Base-by-base conservation (phyloP, 139 green algal species). In the Diplosphaera chodatii region DNA sequence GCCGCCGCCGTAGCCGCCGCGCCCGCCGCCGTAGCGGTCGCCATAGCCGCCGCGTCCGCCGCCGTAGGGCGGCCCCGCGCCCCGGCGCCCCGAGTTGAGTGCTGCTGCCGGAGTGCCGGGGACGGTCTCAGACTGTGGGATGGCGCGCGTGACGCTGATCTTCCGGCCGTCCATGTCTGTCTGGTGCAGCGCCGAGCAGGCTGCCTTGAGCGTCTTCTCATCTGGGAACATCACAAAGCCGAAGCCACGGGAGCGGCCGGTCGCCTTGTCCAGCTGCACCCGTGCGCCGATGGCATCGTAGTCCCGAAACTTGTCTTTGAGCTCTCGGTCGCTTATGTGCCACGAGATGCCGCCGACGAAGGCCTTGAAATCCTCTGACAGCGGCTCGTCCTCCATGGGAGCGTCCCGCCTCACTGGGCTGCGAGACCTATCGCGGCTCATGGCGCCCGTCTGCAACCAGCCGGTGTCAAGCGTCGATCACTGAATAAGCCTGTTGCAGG, bases 151-250 rank as follows among this genome's bases (percentile, higher is more conserved):
- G 1, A 93, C 88, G 0, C 82, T 90, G 28, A 96, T 94, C 18
- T 75, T 80, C 29, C 90, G 83, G 2, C 85, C 88, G 5, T 93
- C 86, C 22, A 96, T 67, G 62, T 96, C 85, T 30, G 78, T 84
- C 40, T 87, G 79, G 73, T 96, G 89, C 82, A 94, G 80, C 37
- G 82, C 69, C 2, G 74, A 71, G n/a, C 93, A 85, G 18, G 89
- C 86, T 1, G 85, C 78, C 63, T 91, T 78, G 55, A 84, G 76
- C 34, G 67, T 70, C 72, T 85, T 74, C 56, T 94, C 80, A 2
- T 65, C 71, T 4, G 71, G 66, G 62, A 96, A 96, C 0, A 72
- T 89, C 0, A 96, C 91, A 67, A 96, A 96, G 48, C 91, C 90
- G 77, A 96, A 96, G 59, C 90, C 90, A 27, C 91, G 77, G 4